Conservation (phyloP, 352 stramenopile species). For the Aphanomyces euteiches region DNA sequence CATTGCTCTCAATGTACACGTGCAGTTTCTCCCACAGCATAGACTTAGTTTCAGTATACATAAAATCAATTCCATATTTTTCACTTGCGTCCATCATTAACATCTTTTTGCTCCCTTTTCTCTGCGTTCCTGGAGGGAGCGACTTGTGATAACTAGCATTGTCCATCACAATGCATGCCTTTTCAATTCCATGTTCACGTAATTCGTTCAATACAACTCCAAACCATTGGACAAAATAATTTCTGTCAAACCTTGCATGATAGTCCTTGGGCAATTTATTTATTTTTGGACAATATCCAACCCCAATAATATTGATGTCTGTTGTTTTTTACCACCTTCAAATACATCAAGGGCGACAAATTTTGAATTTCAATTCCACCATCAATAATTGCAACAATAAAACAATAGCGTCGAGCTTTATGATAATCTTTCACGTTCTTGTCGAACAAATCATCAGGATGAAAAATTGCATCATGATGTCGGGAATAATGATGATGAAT, state of each 20-base stretch:
- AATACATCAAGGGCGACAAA: slow-evolving; percentile 29
- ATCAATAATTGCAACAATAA: not conserved
- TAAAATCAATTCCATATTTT: not conserved
- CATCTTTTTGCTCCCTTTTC: not conserved
- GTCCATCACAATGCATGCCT: slow-evolving; percentile 28
- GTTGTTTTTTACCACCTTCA: slow-evolving; percentile 22
- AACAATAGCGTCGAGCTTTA: slow-evolving; percentile 3
- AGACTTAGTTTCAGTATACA: not conserved
- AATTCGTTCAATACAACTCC: not conserved
- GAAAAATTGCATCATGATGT: slow-evolving; percentile 31
- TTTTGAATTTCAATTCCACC: not conserved
- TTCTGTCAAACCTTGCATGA: slow-evolving; percentile 17
- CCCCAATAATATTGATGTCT: too few relatives aligned
- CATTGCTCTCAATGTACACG: slow-evolving; percentile 19
- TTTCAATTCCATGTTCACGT: not conserved
- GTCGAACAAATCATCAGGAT: slow-evolving; percentile 29
- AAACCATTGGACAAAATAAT: slow-evolving; percentile 27
- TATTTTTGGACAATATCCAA: too few relatives aligned
- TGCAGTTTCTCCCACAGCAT: slow-evolving; percentile 15
- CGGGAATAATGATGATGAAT: slow-evolving; percentile 34
- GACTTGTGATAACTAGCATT: slow-evolving; percentile 26
- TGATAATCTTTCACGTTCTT: slow-evolving; percentile 8
- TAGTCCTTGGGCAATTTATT: slow-evolving; percentile 14
- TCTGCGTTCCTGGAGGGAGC: slow-evolving; percentile 3
- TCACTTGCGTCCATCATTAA: slow-evolving; percentile 8